Conservation (phyloP, 345 rosid genomes). For the Toxicodendron radicans region DNA sequence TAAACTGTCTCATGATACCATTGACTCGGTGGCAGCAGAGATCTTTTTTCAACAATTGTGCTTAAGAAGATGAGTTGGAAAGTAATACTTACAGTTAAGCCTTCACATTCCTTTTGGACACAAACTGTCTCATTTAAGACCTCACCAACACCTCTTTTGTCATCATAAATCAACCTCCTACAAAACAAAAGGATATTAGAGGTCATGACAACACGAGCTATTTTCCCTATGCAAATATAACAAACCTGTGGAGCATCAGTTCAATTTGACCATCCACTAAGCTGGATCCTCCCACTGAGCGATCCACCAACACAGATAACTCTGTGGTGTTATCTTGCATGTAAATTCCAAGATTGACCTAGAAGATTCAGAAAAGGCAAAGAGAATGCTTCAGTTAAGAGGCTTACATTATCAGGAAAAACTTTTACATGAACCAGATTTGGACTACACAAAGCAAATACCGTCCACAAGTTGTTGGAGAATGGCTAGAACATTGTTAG, state of each 20-base stretch:
- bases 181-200: not conserved
- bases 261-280: conserved; percentile 85
- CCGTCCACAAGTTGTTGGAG: not conserved
- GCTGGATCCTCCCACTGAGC: conserved; percentile 88
- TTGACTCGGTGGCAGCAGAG: not conserved
- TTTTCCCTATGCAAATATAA: conserved; percentile 1
- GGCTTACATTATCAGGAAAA: conserved; percentile 2
- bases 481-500: conserved; percentile 4
- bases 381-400: conserved; percentile 9
- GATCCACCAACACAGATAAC: conserved; percentile 87
- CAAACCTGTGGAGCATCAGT: conserved; percentile 89
- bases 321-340: conserved; percentile 66
- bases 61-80: conserved; percentile 18
- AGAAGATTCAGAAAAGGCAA: conserved; percentile 20
- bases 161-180: conserved; percentile 90
- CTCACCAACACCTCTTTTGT: conserved; percentile 87
- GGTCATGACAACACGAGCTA: conserved; percentile 10
- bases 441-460: not conserved
- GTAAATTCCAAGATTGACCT: conserved; percentile 88
- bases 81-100: conserved; percentile 71
- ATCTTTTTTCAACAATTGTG: conserved; percentile 1
- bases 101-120: conserved; percentile 62
- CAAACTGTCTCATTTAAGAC: conserved; percentile 88
- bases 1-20: not conserved
- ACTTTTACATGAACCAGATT: not conserved